Evolutionary conservation across 768 basidiomycete species (phyloP), one percentile per base, ranked within the genome.

Genomic region (Mycena belliarum): DNA sequence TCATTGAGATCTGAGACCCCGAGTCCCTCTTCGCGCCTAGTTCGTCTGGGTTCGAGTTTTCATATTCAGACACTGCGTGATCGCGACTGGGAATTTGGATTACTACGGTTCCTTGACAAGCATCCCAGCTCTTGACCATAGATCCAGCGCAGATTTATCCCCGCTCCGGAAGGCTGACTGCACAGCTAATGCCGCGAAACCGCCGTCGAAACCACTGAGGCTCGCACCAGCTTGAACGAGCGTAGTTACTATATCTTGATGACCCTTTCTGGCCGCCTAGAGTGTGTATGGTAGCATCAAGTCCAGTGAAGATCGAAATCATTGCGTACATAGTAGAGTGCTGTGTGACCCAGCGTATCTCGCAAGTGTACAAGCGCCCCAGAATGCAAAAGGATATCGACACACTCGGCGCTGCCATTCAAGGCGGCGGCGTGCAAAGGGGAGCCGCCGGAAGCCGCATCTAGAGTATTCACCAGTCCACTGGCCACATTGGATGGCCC

Each of bases 281-380:
- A n/a, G n/a, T 15, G 14, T 55, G 24, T 23, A 26, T n/a, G 23
- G 47, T 56, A 28, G 64, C 33, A 21, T 20, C 38, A 28, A 11
- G 38, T 51, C 20, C 10, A 23, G 40, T 16, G 57, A 42, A 16
- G 32, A 46, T 55, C 14, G 25, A 6, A 51, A 49, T 33, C 20
- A 35, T 47, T 28, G 70, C 84, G 65, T 60, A 90, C 90, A 71
- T 93, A 89, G 71, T 93, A 94, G 16, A 94, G 75, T 4, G 91
- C 82, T 15, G 93, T 93, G 65, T 94, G 92, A 2, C 91, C 93
- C 43, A 94, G 76, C 1, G 72, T 68, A 69, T 95, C 93, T 53
- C 93, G 79, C 10, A 89, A 75, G 70, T 95, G 93, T 21, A 95
- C 93, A 15, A 92, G 75, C 1, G 92, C 91, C 6, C 93, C 93